Base-by-base conservation (phyloP, 331 rosid species). In the Prunus yedoensis region DNA sequence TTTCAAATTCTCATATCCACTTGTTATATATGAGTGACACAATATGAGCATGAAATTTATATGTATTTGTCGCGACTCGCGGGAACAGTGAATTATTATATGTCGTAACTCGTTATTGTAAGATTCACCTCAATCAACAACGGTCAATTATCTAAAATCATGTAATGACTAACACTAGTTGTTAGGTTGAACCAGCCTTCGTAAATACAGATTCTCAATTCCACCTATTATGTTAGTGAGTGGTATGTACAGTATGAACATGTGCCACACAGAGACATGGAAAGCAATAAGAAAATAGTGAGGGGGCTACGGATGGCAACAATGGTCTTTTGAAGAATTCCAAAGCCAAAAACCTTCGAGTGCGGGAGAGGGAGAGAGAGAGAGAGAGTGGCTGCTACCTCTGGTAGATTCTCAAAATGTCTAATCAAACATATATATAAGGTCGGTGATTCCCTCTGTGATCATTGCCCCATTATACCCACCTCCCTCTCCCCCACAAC, bases 381-480 rank as follows among this genome's bases (percentile, higher is more conserved):
- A 18, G 50, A 32, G 75, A 70, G 74, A 71, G 68, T 1, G 7
- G 64, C 68, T 70, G 74, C 75, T 79, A 51, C 79, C 72, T 57
- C 67, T 58, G 57, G 71, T 79, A 86, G 94, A 89, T 91, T 89
- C 94, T 85, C 84, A 89, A 89, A 80, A 85, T 82, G 95, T 91
- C 97, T 86, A 86, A 86, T 91, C 91, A 83, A 86, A 71, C 83
- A 78, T 43, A 64, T 56, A 68, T 47, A 66, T 27, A 62, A 68
- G 87, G 91, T 78, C 82, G 87, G 86, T 85, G 87, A 83, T 85
- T 87, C 81, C 86, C 52, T 81, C 74, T 52, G 78, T 77, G 43
- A 84, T 84, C 73, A 86, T 84, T 87, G 84, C 69, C 51, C 74
- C 77, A 71, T 77, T 71, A 79, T 76, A 80, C 52, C 82, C 80